Evolutionary conservation across 495 filamentous ascomycete genomes (phyloP).

Genomic region (Elaphomyces granulatus): DNA sequence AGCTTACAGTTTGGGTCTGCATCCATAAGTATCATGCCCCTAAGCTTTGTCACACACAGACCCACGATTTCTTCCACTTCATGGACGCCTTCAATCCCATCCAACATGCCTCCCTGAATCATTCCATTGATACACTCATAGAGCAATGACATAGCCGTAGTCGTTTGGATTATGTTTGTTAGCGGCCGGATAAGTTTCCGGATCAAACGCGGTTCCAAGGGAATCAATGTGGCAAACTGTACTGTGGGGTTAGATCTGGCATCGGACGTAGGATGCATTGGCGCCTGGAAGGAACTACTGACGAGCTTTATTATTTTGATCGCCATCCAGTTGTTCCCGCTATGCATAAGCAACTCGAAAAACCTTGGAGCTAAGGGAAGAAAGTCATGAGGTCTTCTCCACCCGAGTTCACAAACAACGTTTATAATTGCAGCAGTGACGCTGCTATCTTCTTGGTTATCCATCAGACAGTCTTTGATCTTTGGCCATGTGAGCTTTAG

Average conservation of each 20-base stretch:
- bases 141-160: conserved; percentile 86
- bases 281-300: conserved; percentile 22
- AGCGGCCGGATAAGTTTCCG: conserved; percentile 91
- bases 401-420: conserved; percentile 90
- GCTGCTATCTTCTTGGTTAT: conserved; percentile 77
- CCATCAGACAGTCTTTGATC: conserved; percentile 86
- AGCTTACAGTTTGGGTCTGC: conserved; percentile 77
- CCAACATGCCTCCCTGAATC: conserved; percentile 87
- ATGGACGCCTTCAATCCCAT: conserved; percentile 54
- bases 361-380: conserved; percentile 80
- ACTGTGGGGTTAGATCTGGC: conserved; percentile 5
- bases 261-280: background rate
- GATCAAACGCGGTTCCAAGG: conserved; percentile 77
- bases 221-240: conserved; percentile 89
- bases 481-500: conserved; percentile 89
- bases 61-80: conserved; percentile 88
- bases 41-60: conserved; percentile 80
- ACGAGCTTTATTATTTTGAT: conserved; percentile 98
- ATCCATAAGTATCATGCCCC: conserved; percentile 85
- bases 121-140: conserved; percentile 99
- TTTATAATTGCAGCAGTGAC: conserved; percentile 94
- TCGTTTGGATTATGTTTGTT: conserved; percentile 83
- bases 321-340: conserved; percentile 98
- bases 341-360: conserved; percentile 83
- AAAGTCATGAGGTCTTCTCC: conserved; percentile 86